Conservation (phyloP, 441 rosid genomes). For the Brassica hybrid region DNA sequence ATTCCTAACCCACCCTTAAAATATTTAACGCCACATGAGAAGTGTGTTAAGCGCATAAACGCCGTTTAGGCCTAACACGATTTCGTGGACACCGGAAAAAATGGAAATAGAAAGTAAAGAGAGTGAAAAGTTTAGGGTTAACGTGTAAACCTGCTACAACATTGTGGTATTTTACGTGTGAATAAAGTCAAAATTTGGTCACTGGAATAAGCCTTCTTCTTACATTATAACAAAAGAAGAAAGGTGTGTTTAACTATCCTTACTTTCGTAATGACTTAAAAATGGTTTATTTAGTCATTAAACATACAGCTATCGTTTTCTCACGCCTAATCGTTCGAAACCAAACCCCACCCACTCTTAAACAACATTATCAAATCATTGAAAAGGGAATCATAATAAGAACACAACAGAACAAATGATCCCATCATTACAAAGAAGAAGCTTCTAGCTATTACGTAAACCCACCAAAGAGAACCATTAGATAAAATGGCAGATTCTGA, state of each 20-base stretch:
- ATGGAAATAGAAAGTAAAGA: background rate
- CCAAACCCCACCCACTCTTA: conserved; percentile 43
- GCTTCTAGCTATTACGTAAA: conserved; percentile 8
- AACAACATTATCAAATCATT: conserved; percentile 35
- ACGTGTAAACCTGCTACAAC: conserved; percentile 25
- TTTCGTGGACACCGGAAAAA: background rate
- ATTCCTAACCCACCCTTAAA: no score
- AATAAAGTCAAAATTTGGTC: conserved; percentile 26
- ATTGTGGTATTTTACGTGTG: conserved; percentile 9
- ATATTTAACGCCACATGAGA: background rate
- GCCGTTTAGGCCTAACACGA: background rate
- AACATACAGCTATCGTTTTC: conserved; percentile 22
- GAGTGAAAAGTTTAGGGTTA: background rate
- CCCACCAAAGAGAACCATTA: conserved; percentile 10
- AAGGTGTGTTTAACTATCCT: conserved; percentile 5
- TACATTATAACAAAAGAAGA: conserved; percentile 15
- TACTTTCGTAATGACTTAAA: conserved; percentile 28
- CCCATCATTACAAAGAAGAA: conserved; percentile 10
- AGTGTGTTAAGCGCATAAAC: conserved; percentile 16
- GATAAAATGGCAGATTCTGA: conserved; percentile 39
- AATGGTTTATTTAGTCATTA: background rate
- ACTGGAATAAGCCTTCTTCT: conserved; percentile 23
- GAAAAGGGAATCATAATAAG: conserved; percentile 10
- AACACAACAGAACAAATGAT: conserved; percentile 25
- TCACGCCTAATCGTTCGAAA: conserved; percentile 27